Conservation (phyloP, 306 rosid genomes). For the cucumber (Cucumis sativus) region Cucumber_9930_V3 NC_026656.2:12037001-12037500, state of each 20-base stretch:
- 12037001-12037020: conserved; percentile 33
- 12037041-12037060: conserved; percentile 12
- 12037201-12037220: neutral
- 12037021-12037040: conserved; percentile 38
- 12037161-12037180: neutral
- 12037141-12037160: neutral
- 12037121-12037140: conserved; percentile 47
- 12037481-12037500: too few species aligned
- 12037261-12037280: neutral
- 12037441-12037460: too few species aligned
- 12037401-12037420: neutral
- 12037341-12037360: neutral
- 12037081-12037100: conserved; percentile 28
- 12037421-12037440: neutral
- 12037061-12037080: conserved; percentile 18
- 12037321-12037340: neutral
- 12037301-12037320: neutral
- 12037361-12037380: neutral
- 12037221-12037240: neutral
- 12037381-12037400: neutral
- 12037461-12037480: too few species aligned
- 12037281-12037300: neutral
- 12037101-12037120: conserved; percentile 40
- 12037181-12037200: neutral
- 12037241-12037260: neutral